Evolutionary conservation across 108 stramenopile genomes (phyloP).

Genomic region (Tribonema minus): DNA sequence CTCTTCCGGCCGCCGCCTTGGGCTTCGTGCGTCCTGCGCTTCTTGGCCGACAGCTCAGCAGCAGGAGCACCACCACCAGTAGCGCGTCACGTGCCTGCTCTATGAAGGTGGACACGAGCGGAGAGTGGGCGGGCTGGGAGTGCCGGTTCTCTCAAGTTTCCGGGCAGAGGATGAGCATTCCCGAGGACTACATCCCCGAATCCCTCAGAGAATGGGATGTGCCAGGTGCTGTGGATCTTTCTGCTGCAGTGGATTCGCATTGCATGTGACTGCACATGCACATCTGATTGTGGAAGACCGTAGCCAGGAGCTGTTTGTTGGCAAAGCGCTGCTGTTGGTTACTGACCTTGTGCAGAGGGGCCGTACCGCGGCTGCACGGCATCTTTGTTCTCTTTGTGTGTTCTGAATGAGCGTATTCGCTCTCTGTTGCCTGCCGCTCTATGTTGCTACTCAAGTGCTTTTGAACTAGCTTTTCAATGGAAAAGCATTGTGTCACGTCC

Average conservation of each 20-base stretch:
- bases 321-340: background rate
- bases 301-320: background rate
- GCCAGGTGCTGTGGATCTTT: background rate
- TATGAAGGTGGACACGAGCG: too few species aligned
- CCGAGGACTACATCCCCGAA: conserved; percentile 39
- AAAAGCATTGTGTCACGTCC: too few species aligned
- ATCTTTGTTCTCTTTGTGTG: background rate
- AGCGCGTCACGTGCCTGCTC: too few species aligned
- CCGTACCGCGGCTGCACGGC: background rate
- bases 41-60: too few species aligned
- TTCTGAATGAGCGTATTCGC: too few species aligned
- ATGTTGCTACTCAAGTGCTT: too few species aligned
- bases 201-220: conserved; percentile 39
- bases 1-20: too few species aligned
- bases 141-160: conserved; percentile 4
- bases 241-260: background rate
- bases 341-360: background rate
- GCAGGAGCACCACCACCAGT: too few species aligned
- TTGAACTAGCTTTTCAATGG: too few species aligned
- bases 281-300: background rate
- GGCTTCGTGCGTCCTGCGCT: too few species aligned
- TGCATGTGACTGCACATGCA: background rate
- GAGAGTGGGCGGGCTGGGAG: conserved; percentile 39
- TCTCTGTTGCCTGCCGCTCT: too few species aligned
- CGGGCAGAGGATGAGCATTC: conserved; percentile 1